Base-by-base conservation (phyloP, 495 filamentous ascomycete genomes). In the Penicillium ucsense region DNA sequence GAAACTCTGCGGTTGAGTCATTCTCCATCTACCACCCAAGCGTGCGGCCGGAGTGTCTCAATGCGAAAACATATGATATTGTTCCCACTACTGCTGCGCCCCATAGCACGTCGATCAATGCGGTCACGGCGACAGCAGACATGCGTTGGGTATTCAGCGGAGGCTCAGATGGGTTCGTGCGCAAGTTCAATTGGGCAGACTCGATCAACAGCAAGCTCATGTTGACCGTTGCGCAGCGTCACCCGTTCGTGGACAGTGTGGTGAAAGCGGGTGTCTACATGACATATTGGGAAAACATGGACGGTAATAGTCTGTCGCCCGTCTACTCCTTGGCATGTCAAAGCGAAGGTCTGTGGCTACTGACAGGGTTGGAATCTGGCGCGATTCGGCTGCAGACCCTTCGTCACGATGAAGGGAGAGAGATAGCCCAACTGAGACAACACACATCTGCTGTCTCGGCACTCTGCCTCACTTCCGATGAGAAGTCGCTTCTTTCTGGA, bases 201-300 rank as follows among this genome's bases (percentile, higher is more conserved):
- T 95, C 92, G 6, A 89, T 89, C 50, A 99, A 99, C 63, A 89
- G 88, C 52, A 95, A 95, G 63, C 79, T 87, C 32, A 84, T 89
- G 63, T 71, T 99, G 54, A 99, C 92, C 0, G 92, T 99, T 6
- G 92, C 92, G 36, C 92, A 99, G 69, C 72, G 86, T 42, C 92
- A 99, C 67, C 92, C 94, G 0, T 99, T 97, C 54, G 92, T 99
- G 33, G 92, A 99, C 59, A 94, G 86, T 52, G 92, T 99, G 10
- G 85, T 88, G 35, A 97, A 96, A 63, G 89, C 89, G 8, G 92
- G 91, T 1, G 81, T 94, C 10, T 66, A 96, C 44, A 80, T 95
- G 77, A 92, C 84, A 57, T 98, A 97, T 62, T 99, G 94, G 92
- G 94, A 94, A 61, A 97, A 95, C 53, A 72, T 70, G 60, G 81